Conservation (phyloP, 176 grass and related monocot genomes). For the Carex cristatella region DNA sequence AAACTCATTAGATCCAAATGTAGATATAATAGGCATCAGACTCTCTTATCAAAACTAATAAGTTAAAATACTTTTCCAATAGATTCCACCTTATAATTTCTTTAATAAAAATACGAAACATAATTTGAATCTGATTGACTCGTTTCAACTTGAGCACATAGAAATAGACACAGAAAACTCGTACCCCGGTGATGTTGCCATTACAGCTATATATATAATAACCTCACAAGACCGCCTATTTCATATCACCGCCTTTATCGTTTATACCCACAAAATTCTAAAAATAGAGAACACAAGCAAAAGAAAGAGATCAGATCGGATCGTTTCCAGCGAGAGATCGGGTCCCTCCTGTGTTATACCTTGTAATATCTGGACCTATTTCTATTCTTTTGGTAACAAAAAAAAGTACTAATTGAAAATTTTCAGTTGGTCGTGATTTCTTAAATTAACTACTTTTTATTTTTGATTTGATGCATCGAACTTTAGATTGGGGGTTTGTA, state of each 20-base stretch:
- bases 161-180: not conserved
- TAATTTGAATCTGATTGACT: not conserved
- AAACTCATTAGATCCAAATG: too few relatives aligned
- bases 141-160: not conserved
- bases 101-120: not conserved
- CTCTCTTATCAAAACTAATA: not conserved
- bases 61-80: not conserved
- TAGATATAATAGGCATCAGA: too few relatives aligned
- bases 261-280: not conserved
- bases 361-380: slow-evolving; percentile 18
- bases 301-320: not conserved
- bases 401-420: not conserved
- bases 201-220: not conserved
- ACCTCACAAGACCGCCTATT: not conserved
- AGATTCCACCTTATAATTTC: not conserved
- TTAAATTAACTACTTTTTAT: not conserved
- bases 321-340: slow-evolving; percentile 4
- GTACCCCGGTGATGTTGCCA: not conserved
- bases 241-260: not conserved
- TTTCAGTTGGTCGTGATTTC: not conserved
- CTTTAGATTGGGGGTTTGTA: not conserved
- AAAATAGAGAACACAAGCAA: not conserved
- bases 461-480: not conserved
- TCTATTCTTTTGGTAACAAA: not conserved
- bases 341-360: not conserved